Evolutionary conservation across 306 rosid genomes (phyloP).

Genomic region (Cyamopsis tetragonoloba): DNA sequence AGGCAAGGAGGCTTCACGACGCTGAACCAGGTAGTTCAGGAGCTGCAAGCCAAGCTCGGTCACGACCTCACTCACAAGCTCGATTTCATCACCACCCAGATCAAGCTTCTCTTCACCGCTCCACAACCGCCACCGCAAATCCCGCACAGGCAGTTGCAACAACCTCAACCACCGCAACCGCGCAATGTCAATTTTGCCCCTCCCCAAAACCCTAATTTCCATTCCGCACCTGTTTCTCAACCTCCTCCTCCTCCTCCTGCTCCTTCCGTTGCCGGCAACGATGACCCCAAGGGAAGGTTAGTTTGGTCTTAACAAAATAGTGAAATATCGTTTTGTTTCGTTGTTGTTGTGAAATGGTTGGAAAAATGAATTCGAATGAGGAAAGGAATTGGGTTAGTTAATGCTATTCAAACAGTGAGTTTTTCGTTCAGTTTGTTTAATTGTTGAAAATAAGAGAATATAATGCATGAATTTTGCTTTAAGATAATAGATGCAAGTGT

Average conservation of each 20-base stretch:
- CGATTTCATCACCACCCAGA: conserved; percentile 61
- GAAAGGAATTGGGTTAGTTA: conserved; percentile 1
- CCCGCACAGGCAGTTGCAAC: conserved; percentile 23
- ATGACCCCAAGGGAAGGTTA: conserved; percentile 57
- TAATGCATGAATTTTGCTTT: background rate
- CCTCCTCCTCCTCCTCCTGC: background rate
- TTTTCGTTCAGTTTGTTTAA: background rate
- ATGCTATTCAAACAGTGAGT: background rate
- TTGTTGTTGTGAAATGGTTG: background rate
- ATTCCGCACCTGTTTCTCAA: conserved; percentile 16
- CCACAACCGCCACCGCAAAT: conserved; percentile 32
- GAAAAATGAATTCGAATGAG: background rate
- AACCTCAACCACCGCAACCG: background rate
- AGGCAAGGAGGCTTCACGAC: conserved; percentile 36
- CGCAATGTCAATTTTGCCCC: conserved; percentile 51
- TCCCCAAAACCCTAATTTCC: conserved; percentile 63
- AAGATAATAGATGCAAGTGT: background rate
- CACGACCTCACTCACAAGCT: conserved; percentile 62
- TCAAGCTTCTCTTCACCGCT: conserved; percentile 45
- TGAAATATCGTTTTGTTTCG: background rate
- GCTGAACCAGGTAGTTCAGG: conserved; percentile 53
- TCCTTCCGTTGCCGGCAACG: conserved; percentile 21
- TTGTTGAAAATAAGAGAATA: background rate
- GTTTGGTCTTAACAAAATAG: conserved; percentile 5
- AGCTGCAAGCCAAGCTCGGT: conserved; percentile 66